Percentiles rank a stretch among this genome's conserved stretches.
Evolutionary conservation across 2,329 filamentous ascomycete genomes (phyloP).

Genomic region (Zymoseptoria brevis): DNA sequence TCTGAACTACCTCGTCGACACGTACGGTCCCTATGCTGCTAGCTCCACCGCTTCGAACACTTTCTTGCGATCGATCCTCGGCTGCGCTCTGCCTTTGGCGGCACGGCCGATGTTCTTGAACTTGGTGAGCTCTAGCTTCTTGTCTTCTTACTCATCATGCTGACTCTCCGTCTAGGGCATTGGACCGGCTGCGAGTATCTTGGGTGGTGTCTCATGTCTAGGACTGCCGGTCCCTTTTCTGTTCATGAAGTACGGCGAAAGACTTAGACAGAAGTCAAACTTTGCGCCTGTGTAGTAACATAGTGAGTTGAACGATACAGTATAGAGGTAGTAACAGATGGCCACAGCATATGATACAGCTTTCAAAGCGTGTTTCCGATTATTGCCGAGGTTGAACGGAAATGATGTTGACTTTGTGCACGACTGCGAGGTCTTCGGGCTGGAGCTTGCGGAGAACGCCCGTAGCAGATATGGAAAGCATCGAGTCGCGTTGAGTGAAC

Average conservation of each 20-base stretch:
- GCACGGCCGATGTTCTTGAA: constrained; percentile 35
- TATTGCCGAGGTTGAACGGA: not conserved
- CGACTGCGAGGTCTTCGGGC: not conserved
- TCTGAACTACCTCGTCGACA: constrained; percentile 39
- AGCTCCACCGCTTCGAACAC: constrained; percentile 45
- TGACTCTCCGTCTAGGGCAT: constrained; percentile 25
- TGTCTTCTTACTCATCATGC: not conserved
- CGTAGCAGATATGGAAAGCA: not conserved
- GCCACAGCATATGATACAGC: too few species aligned
- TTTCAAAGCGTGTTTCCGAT: not conserved
- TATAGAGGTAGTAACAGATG: not conserved
- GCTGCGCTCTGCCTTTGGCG: constrained; percentile 30
- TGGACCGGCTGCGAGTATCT: constrained; percentile 35
- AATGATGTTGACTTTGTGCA: not conserved
- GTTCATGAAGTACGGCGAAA: constrained; percentile 37
- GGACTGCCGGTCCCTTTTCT: constrained; percentile 39
- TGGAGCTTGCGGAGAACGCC: not conserved
- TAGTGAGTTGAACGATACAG: not conserved
- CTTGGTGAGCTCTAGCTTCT: constrained; percentile 12
- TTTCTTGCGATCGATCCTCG: constrained; percentile 39
- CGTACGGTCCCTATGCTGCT: constrained; percentile 35
- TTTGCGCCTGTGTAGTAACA: constrained; percentile 8
- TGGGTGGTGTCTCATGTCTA: constrained; percentile 35
- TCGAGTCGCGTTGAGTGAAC: not conserved
- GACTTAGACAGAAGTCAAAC: constrained; percentile 37